A percentile compares a stretch with the other conserved stretches of the same genome.
phyloP scores from a whole-genome alignment of 495 filamentous ascomycete genomes.

The Annulohypoxylon maeteangense region DNA sequence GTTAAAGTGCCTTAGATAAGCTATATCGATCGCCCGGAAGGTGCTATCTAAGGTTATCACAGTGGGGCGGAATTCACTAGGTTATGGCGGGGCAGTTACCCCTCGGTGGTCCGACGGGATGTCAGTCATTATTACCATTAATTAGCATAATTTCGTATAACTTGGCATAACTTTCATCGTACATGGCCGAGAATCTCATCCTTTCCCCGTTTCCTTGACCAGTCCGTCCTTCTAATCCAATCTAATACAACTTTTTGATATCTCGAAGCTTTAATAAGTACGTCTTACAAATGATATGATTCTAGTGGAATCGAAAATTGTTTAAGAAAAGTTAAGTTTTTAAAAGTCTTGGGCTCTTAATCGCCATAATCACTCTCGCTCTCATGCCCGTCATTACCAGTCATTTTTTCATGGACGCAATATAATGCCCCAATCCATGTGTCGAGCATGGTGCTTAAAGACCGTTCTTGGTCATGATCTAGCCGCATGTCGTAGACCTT shows the following conservation, averaged over 20 bases:
- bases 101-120: constrained; percentile 6
- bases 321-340: background rate
- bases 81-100: constrained; percentile 3
- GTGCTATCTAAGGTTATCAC: constrained; percentile 4
- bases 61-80: background rate
- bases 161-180: background rate
- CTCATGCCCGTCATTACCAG: constrained; percentile 37
- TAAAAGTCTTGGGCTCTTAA: background rate
- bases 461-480: constrained; percentile 32
- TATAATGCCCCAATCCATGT: constrained; percentile 59
- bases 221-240: background rate
- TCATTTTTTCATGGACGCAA: constrained; percentile 52
- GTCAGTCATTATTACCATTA: constrained; percentile 23
- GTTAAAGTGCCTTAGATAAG: constrained; percentile 21
- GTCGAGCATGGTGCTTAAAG: constrained; percentile 53
- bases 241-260: constrained; percentile 1
- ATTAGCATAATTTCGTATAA: background rate
- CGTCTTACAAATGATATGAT: constrained; percentile 13
- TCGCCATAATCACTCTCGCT: constrained; percentile 49
- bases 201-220: background rate
- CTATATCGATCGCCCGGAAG: background rate
- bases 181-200: background rate
- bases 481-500: constrained; percentile 44
- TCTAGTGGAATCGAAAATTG: background rate
- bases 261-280: background rate